phyloP scores from a whole-genome alignment of 225 moss, liverwort and hornwort genomes.

The Climacium dendroides region DNA sequence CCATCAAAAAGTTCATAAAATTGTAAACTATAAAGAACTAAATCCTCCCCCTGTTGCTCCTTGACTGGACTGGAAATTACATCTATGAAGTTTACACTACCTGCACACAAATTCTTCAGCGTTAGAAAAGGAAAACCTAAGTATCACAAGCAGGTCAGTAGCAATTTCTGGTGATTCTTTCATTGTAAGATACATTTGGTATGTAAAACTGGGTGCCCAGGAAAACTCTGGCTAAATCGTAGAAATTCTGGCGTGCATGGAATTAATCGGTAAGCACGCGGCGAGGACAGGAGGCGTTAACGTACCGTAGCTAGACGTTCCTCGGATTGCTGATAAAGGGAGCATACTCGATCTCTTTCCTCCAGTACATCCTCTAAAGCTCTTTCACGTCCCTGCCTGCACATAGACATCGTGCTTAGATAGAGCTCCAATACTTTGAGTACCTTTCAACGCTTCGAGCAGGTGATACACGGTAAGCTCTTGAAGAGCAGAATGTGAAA shows the following conservation, averaged over 20 bases:
- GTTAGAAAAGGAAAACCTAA: neutral
- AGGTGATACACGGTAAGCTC: neutral
- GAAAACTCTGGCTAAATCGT: neutral
- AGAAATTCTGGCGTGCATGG: neutral
- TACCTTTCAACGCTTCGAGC: neutral
- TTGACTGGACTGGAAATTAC: neutral
- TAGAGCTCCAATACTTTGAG: neutral
- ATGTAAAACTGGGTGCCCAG: neutral
- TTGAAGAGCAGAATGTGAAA: neutral
- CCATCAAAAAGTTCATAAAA: neutral
- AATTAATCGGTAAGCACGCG: neutral
- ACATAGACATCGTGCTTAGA: neutral
- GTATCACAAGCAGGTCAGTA: neutral
- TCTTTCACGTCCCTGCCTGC: slow-evolving; percentile 59
- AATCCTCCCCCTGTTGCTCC: neutral
- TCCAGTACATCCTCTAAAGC: slow-evolving; percentile 37
- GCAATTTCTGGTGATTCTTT: neutral
- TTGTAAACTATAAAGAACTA: neutral
- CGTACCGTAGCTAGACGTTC: slow-evolving; percentile 48
- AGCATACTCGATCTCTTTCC: slow-evolving; percentile 29
- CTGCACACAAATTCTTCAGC: neutral
- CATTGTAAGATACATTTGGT: neutral
- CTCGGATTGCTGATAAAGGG: slow-evolving; percentile 34
- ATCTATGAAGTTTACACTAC: neutral
- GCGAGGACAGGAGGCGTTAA: neutral